phyloP scores from a whole-genome alignment of 768 basidiomycete species.

The Myochromella boudieri region DNA sequence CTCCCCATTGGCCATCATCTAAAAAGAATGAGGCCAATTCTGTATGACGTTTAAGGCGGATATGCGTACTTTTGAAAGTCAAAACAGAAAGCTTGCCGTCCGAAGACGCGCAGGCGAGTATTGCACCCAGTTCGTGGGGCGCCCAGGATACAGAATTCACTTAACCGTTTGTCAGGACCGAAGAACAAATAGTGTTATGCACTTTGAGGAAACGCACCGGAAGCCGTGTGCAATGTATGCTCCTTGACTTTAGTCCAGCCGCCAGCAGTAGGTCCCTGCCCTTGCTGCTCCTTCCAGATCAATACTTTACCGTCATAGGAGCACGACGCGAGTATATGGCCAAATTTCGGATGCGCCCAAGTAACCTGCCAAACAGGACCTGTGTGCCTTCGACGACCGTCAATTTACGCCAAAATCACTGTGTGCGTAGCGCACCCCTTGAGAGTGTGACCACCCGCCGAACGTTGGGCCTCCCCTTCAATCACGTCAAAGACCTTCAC shows the following conservation, averaged over 20 bases:
- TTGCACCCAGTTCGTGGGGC: slow-evolving; percentile 96
- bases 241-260: slow-evolving; percentile 96
- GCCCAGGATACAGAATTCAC: slow-evolving; percentile 99
- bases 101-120: slow-evolving; percentile 94
- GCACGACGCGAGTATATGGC: slow-evolving; percentile 95
- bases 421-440: slow-evolving; percentile 66
- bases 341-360: slow-evolving; percentile 98
- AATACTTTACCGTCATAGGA: slow-evolving; percentile 98
- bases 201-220: slow-evolving; percentile 54
- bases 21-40: neutral
- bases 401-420: slow-evolving; percentile 1
- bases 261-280: slow-evolving; percentile 51
- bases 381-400: slow-evolving; percentile 63
- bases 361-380: slow-evolving; percentile 98
- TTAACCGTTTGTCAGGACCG: slow-evolving; percentile 24
- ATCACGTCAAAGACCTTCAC: slow-evolving; percentile 95
- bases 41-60: neutral
- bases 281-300: slow-evolving; percentile 93
- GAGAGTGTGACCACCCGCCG: slow-evolving; percentile 65
- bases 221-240: slow-evolving; percentile 90
- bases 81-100: slow-evolving; percentile 97
- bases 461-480: slow-evolving; percentile 76
- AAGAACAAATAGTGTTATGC: neutral
- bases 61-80: slow-evolving; percentile 84
- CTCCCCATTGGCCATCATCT: slow-evolving; percentile 98